Base-by-base conservation (phyloP, 192 early-diverging fungal species). In the Piromyces finnis region DNA sequence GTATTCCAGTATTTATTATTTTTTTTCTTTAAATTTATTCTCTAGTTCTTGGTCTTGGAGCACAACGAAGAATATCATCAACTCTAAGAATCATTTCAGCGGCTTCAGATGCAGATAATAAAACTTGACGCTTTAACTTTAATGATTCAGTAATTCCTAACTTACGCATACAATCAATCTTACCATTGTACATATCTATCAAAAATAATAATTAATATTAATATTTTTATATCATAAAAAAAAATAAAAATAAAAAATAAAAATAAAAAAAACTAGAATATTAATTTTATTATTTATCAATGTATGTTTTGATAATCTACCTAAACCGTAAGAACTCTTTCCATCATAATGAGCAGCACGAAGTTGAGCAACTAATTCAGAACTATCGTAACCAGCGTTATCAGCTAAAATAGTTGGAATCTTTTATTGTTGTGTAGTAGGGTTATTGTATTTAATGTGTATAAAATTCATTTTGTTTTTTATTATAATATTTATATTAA, bases 31-130 rank as follows among this genome's bases (percentile, higher is more conserved):
- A 15, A 17, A 51, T 22, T 51, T 51, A 51, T 51, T 51, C 41
- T 51, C 41, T 51, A 22, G 41, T 51, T 79, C 80, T 35, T 32
- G 12, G 41, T 59, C 80, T 59, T 28, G 94, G 93, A 77, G 93
- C 93, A 82, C 94, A 95, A 81, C 96, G 94, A 85, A 99, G 95
- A 82, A 99, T 99, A 85, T 99, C 94, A 84, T 99, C 96, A 16
- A 99, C 96, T 79, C 97, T 91, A 79, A 99, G 87, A 84, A 99
- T 97, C 93, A 96, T 94, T 85, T 98, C 96, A 16, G 95, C 94
- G 2, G 96, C 97, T 86, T 99, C 97, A 13, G 94, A 90, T 17
- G 97, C 96, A 84, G 92, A 94, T 80, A 97, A 86, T 35, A 99
- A 87, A 29, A 98, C 96, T 85, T 94, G 93, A 78, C 92, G 90